Conservation (phyloP, 2,329 filamentous ascomycete species). For the Reticulascus tulasneorum region DNA sequence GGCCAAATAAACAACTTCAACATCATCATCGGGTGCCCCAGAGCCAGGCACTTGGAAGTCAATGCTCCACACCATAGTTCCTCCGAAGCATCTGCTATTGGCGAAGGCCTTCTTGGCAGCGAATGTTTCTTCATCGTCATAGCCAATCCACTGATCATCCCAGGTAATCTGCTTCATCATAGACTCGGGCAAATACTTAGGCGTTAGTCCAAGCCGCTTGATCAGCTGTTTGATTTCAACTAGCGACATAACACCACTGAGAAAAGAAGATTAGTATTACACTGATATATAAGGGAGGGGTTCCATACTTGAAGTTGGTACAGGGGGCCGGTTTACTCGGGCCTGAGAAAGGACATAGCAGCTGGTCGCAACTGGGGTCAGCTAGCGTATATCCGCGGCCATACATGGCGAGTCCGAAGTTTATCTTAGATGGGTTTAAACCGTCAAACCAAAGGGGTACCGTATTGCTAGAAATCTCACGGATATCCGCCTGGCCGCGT, state of each 20-base stretch:
- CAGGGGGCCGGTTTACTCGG: constrained; percentile 23
- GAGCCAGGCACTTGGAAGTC: constrained; percentile 15
- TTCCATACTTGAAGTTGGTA: constrained; percentile 18
- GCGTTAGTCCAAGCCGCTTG: constrained; percentile 13
- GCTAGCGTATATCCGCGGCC: constrained; percentile 38
- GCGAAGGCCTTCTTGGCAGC: constrained; percentile 22
- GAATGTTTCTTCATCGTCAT: constrained; percentile 19
- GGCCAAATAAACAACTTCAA: constrained; percentile 1
- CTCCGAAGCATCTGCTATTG: constrained; percentile 23
- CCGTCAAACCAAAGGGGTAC: constrained; percentile 36
- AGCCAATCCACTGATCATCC: constrained; percentile 21
- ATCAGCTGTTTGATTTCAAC: constrained; percentile 27
- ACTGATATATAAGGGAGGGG: no score
- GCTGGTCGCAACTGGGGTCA: constrained; percentile 19
- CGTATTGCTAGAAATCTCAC: constrained; percentile 34
- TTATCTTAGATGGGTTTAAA: constrained; percentile 36
- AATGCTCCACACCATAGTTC: constrained; percentile 27
- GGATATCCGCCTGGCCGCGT: constrained; percentile 35
- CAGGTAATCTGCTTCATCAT: constrained; percentile 23
- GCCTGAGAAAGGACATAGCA: constrained; percentile 19
- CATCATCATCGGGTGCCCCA: no score
- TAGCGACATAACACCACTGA: constrained; percentile 27
- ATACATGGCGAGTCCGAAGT: constrained; percentile 44
- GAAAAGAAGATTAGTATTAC: no score
- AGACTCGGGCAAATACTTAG: constrained; percentile 11